Evolutionary conservation across 139 green algal genomes (phyloP).

Genomic region (Nannochloris sp.): DNA sequence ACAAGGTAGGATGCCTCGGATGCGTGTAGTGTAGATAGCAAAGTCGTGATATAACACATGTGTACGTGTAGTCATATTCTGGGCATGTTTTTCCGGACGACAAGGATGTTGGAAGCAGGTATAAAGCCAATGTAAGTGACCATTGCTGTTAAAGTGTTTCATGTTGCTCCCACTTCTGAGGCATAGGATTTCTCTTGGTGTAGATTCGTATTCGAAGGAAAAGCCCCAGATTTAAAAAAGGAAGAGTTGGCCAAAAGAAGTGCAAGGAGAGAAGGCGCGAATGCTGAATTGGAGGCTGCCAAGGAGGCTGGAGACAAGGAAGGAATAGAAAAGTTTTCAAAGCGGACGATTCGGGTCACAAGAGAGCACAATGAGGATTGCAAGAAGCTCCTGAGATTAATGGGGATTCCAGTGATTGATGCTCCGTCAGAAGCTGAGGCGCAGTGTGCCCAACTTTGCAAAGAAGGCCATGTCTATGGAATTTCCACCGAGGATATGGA

Average conservation of each 20-base stretch:
- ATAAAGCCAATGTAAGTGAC: slow-evolving; percentile 82
- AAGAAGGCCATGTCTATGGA: slow-evolving; percentile 73
- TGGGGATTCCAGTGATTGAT: slow-evolving; percentile 85
- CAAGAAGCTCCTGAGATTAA: slow-evolving; percentile 79
- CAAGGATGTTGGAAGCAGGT: slow-evolving; percentile 87
- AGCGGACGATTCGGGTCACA: slow-evolving; percentile 78
- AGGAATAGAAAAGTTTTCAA: slow-evolving; percentile 92
- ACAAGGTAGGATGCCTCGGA: slow-evolving; percentile 53
- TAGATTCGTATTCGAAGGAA: slow-evolving; percentile 96
- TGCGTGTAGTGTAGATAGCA: not conserved
- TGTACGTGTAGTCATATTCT: slow-evolving; percentile 55
- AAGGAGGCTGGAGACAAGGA: slow-evolving; percentile 74
- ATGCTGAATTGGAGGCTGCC: slow-evolving; percentile 44
- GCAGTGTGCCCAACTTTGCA: slow-evolving; percentile 73
- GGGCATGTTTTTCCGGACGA: slow-evolving; percentile 95
- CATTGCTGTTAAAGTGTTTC: slow-evolving; percentile 1
- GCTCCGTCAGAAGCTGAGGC: slow-evolving; percentile 92
- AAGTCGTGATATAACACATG: not conserved
- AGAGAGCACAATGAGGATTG: slow-evolving; percentile 93
- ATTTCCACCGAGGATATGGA: slow-evolving; percentile 98
- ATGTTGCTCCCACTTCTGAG: not conserved
- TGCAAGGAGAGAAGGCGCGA: slow-evolving; percentile 33
- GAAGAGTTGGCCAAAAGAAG: slow-evolving; percentile 66
- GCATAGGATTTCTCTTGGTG: not conserved
- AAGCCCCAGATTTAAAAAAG: slow-evolving; percentile 84